Evolutionary conservation across 2,329 filamentous ascomycete genomes (phyloP).

Genomic region (Penicillium brasilianum): DNA sequence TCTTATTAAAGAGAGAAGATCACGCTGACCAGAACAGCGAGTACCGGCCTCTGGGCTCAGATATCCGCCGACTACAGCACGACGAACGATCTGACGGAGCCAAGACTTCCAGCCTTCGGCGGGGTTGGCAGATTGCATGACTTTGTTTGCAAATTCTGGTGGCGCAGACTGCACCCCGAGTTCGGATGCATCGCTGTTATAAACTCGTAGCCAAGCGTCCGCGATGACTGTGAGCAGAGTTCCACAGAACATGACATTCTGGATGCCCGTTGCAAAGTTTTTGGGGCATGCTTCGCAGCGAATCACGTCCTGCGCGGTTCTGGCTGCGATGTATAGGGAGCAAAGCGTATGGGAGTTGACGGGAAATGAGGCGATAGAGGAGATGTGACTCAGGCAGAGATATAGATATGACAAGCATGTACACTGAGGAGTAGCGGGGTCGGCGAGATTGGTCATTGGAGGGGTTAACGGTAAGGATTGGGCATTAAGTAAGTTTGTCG

Average conservation of each 20-base stretch:
- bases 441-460: constrained; percentile 26
- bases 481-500: constrained; percentile 29
- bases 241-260: constrained; percentile 54
- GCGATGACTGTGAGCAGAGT: constrained; percentile 52
- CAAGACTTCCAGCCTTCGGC: constrained; percentile 43
- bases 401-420: constrained; percentile 51
- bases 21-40: constrained; percentile 41
- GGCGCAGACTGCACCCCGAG: constrained; percentile 44
- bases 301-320: constrained; percentile 48
- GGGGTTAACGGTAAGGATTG: constrained; percentile 31
- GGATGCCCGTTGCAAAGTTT: constrained; percentile 47
- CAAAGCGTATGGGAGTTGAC: constrained; percentile 49
- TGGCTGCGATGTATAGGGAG: constrained; percentile 49
- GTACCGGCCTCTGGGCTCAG: constrained; percentile 30
- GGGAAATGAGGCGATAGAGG: constrained; percentile 49
- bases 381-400: constrained; percentile 50
- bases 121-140: constrained; percentile 37
- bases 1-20: constrained; percentile 44
- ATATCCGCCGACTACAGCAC: constrained; percentile 42
- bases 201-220: constrained; percentile 51
- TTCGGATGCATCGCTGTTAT: constrained; percentile 41
- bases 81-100: constrained; percentile 45
- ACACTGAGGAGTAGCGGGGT: constrained; percentile 35
- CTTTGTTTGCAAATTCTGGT: constrained; percentile 35
- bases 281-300: constrained; percentile 50